phyloP scores from a whole-genome alignment of 164 flowering plant species.

The Nymphaea thermarum region DNA sequence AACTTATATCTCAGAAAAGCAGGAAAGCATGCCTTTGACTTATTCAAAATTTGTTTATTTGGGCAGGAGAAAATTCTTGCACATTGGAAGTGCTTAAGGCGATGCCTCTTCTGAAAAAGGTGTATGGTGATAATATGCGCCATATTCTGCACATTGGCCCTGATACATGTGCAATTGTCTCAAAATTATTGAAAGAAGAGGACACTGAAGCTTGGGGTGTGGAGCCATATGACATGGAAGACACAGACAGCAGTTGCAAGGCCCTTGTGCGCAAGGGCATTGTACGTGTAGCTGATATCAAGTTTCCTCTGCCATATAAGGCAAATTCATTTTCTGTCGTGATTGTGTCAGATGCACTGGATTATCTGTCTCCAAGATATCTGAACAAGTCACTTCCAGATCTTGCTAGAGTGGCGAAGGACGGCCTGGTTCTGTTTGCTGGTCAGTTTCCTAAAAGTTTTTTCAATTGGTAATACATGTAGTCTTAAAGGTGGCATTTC shows the following conservation, averaged over 20 bases:
- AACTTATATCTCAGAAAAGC: too few species aligned
- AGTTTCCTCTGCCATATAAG: conserved; percentile 84
- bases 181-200: conserved; percentile 63
- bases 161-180: conserved; percentile 76
- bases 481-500: too few species aligned
- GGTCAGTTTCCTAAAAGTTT: conserved; percentile 25
- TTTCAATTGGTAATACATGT: too few species aligned
- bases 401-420: conserved; percentile 62
- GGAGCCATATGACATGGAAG: conserved; percentile 90
- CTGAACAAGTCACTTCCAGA: conserved; percentile 88
- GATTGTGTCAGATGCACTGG: conserved; percentile 80
- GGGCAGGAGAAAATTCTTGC: conserved; percentile 59
- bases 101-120: conserved; percentile 60
- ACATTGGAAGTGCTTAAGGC: conserved; percentile 62
- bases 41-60: background rate
- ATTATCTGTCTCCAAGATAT: conserved; percentile 84
- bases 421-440: conserved; percentile 74
- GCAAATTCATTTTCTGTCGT: conserved; percentile 76
- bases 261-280: conserved; percentile 65
- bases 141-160: conserved; percentile 96
- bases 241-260: conserved; percentile 61
- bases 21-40: background rate
- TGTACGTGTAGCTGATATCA: conserved; percentile 87
- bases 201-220: conserved; percentile 92
- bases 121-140: conserved; percentile 75